Conservation (phyloP, 345 rosid genomes). For the Rhodomyrtus tomentosa region DNA sequence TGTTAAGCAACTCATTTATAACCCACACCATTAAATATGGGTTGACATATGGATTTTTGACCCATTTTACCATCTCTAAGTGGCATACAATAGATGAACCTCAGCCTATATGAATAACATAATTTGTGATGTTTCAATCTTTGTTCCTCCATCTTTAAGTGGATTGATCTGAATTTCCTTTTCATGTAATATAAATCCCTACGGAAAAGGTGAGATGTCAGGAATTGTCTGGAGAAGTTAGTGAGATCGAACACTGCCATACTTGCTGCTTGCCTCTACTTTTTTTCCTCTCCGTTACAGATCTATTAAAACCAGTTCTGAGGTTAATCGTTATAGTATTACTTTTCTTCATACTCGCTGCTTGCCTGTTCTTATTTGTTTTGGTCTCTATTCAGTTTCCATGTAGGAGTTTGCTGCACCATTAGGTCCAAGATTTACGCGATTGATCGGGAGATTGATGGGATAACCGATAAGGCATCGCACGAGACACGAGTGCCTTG, state of each 20-base stretch:
- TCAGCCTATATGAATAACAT: background rate
- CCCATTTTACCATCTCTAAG: no score
- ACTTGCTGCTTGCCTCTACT: no score
- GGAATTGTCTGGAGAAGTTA: conserved; percentile 97
- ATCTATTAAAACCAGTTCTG: conserved; percentile 72
- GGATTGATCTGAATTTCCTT: background rate
- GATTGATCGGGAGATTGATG: conserved; percentile 81
- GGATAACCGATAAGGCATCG: conserved; percentile 96
- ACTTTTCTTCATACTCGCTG: background rate
- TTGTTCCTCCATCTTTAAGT: background rate
- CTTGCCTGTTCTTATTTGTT: background rate
- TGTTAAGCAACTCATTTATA: no score
- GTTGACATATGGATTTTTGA: no score
- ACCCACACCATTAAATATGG: no score
- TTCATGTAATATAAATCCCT: conserved; percentile 74
- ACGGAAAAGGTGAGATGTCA: conserved; percentile 92
- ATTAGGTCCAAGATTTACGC: conserved; percentile 80
- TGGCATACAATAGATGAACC: background rate
- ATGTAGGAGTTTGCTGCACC: conserved; percentile 83
- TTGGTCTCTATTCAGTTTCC: background rate
- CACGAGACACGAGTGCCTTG: conserved; percentile 86
- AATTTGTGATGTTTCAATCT: background rate
- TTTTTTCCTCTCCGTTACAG: conserved; percentile 22
- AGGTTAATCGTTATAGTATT: conserved; percentile 34
- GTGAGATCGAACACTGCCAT: no score